These are phyloP conservation scores for Alternaria viburni DNA, from an alignment of 2,329 filamentous ascomycete species.

Conservation along the genomic window DNA sequence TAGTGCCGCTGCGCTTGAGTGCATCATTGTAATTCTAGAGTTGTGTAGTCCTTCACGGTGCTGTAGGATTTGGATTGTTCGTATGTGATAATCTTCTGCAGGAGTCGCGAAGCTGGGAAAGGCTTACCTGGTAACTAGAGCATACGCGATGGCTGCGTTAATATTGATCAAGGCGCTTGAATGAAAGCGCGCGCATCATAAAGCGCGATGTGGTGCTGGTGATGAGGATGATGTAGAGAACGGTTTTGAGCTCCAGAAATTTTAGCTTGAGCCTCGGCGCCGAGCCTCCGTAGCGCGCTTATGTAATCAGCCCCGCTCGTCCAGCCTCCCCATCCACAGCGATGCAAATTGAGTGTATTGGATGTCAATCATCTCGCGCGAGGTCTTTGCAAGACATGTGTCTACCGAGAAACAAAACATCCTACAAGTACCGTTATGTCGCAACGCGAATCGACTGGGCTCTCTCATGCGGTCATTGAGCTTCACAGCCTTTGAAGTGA, in stretches of 20 bases:
- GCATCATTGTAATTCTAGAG: conserved; percentile 66
- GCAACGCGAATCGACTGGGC: neutral
- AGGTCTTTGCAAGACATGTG: neutral
- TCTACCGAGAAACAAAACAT: neutral
- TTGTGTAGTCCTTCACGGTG: conserved; percentile 58
- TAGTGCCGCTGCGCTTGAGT: conserved; percentile 17
- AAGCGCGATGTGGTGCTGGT: conserved; percentile 21
- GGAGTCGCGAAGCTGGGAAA: conserved; percentile 7
- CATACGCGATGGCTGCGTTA: conserved; percentile 18
- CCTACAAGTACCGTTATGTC: neutral
- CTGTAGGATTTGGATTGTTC: conserved; percentile 67
- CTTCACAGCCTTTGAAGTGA: neutral
- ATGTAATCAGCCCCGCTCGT: conserved; percentile 10
- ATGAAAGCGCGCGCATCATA: conserved; percentile 21
- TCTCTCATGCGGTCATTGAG: neutral
- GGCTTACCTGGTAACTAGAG: conserved; percentile 22
- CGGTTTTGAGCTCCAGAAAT: conserved; percentile 32
- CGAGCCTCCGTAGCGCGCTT: conserved; percentile 27
- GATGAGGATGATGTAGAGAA: conserved; percentile 7
- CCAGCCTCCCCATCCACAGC: neutral
- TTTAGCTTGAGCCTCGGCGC: conserved; percentile 25
- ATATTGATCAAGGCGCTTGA: conserved; percentile 8
- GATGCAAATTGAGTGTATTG: neutral
- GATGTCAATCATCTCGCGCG: neutral
- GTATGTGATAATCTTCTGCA: conserved; percentile 53